Evolutionary conservation across 306 rosid species (phyloP).

Genomic region (Senna tora): DNA sequence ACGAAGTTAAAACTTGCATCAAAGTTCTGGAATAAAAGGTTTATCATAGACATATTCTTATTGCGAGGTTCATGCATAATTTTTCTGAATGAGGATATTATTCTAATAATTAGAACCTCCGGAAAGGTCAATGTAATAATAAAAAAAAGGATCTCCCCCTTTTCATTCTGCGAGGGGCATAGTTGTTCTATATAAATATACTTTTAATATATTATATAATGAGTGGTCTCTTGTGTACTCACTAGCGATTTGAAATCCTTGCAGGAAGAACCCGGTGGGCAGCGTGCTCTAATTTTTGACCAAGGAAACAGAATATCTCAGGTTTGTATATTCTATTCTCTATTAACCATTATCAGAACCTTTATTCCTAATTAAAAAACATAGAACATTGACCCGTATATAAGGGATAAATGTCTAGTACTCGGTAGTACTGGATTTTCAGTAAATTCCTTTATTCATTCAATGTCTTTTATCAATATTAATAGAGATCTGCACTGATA

Average conservation of each 20-base stretch:
- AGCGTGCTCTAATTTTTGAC: constrained; percentile 92
- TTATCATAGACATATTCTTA: constrained; percentile 7
- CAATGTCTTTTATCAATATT: too few relatives aligned
- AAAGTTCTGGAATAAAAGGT: neutral
- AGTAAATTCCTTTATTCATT: too few relatives aligned
- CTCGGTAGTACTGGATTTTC: too few relatives aligned
- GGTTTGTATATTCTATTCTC: constrained; percentile 46
- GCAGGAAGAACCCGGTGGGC: constrained; percentile 99
- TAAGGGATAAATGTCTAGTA: too few relatives aligned
- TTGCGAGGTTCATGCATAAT: neutral
- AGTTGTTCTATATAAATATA: neutral
- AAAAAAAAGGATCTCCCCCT: neutral
- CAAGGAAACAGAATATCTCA: constrained; percentile 97
- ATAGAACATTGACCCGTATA: neutral
- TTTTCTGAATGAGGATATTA: constrained; percentile 3
- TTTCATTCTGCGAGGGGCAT: neutral
- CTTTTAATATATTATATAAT: neutral
- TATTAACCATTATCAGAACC: constrained; percentile 11
- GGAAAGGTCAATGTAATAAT: constrained; percentile 5
- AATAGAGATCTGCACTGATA: too few relatives aligned
- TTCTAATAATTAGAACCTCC: neutral
- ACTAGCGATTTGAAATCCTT: constrained; percentile 19
- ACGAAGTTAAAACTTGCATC: constrained; percentile 9
- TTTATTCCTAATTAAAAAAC: neutral
- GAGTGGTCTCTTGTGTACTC: constrained; percentile 10